Evolutionary conservation across 2,329 filamentous ascomycete genomes (phyloP), one percentile per base, ranked within the genome.

Genomic region (Cercospora zeina): DNA sequence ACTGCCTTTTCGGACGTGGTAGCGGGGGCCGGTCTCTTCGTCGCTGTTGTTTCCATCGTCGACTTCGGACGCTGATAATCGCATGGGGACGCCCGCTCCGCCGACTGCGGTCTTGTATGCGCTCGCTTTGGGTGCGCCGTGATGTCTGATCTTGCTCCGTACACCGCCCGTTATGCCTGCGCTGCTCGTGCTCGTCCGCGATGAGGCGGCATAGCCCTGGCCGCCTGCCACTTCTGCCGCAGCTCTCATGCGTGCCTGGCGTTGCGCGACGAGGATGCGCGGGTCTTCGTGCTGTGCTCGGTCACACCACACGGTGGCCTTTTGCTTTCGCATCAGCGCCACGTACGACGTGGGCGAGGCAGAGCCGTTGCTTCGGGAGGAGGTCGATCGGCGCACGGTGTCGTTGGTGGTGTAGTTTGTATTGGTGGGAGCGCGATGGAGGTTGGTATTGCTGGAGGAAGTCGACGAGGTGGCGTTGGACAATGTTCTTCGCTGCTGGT

Each of bases 221-320:
- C 86, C 83, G 55, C 88, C 90, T 54, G 88, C 86, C 7, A 97
- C 88, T 78, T 97, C 92, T 70, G 89, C 86, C 60, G 88, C 88
- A 11, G 95, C 95, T 54, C 92, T 84, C 79, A 90, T 87, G 80
- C 95, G 96, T 62, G 93, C 95, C 37, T 90, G 89, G 62, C 90
- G 86, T 75, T 96, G 92, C 71, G 93, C 89, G 30, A 91, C 92
- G 3, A 89, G 80, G 61, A 95, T 80, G 55, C 91, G 85, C 0
- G 93, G 91, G 74, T 99, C 95, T 77, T 97, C 92, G 65, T 90
- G 87, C 75, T 99, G 95, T 9, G 93, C 85, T 58, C 93, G 89
- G 74, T 97, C 95, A 79, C 93, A 97, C 95, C 95, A 99, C 4
- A 99, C 95, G 0, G 95, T 99, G 33, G 92, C 95, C 76, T 97